Percentiles rank a stretch among this genome's conserved stretches.
These are phyloP conservation scores for Beauveria pseudobassiana DNA, from an alignment of 2,329 filamentous ascomycete genomes.

Conservation along the genomic window DNA sequence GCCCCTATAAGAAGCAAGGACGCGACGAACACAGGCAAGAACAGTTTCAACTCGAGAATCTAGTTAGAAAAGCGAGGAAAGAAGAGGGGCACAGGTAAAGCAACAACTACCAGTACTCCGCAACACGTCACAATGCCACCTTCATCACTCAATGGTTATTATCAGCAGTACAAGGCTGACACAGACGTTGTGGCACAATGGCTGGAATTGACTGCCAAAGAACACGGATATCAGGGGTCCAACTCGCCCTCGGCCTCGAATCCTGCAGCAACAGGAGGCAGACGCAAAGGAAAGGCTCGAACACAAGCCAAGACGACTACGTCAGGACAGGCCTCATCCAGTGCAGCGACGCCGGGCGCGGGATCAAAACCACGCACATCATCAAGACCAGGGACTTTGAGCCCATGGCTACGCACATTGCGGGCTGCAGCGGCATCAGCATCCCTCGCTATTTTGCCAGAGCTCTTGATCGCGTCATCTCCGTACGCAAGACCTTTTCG, in stretches of 20 bases:
- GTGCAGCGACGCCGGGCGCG: background rate
- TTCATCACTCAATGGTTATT: conserved; percentile 13
- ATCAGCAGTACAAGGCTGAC: conserved; percentile 17
- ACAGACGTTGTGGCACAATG: conserved; percentile 16
- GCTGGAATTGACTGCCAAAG: conserved; percentile 15
- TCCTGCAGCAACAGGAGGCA: background rate
- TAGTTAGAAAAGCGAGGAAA: no score
- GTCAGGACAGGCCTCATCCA: background rate
- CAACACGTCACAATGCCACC: conserved; percentile 4
- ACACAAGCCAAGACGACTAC: conserved; percentile 7
- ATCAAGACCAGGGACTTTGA: conserved; percentile 16
- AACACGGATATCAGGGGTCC: conserved; percentile 9
- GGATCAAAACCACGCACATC: background rate
- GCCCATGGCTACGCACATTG: conserved; percentile 15
- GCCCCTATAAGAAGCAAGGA: no score
- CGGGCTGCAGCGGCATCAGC: conserved; percentile 6
- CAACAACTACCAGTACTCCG: no score
- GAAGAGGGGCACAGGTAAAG: no score
- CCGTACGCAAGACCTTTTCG: conserved; percentile 14
- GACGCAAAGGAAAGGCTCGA: conserved; percentile 11
- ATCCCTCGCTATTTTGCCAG: conserved; percentile 13
- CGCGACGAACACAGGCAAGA: no score
- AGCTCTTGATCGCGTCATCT: conserved; percentile 15
- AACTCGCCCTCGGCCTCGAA: background rate
- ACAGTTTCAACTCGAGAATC: no score